phyloP scores from a whole-genome alignment of 306 rosid genomes.

The Trichosanthes truncata region DNA sequence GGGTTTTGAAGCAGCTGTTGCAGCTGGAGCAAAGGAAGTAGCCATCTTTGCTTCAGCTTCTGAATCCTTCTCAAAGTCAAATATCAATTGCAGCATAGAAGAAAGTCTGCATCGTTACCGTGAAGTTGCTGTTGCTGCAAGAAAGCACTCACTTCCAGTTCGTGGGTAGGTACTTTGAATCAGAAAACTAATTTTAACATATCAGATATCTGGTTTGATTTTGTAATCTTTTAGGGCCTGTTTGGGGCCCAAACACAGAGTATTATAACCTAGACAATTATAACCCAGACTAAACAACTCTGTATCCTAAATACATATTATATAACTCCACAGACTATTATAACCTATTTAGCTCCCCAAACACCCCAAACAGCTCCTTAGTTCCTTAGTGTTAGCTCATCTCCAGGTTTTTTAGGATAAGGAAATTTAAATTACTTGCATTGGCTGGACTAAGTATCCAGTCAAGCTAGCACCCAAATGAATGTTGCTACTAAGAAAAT shows the following conservation, averaged over 20 bases:
- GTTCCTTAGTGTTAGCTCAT: not conserved
- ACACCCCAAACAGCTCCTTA: too few species aligned
- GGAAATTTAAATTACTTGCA: not conserved
- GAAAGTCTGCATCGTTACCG: slow-evolving; percentile 63
- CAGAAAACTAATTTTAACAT: not conserved
- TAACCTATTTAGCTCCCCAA: too few species aligned
- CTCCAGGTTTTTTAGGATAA: not conserved
- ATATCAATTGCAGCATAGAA: slow-evolving; percentile 69
- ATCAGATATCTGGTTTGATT: not conserved
- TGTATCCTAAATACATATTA: too few species aligned
- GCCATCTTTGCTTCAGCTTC: slow-evolving; percentile 93
- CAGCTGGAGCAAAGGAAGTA: slow-evolving; percentile 90
- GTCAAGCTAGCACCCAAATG: not conserved
- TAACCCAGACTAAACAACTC: too few species aligned
- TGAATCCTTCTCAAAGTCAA: slow-evolving; percentile 76
- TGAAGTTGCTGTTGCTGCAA: slow-evolving; percentile 63
- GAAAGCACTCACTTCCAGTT: slow-evolving; percentile 55
- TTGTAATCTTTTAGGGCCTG: not conserved
- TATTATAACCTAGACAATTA: too few species aligned
- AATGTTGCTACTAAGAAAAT: not conserved
- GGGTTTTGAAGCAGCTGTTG: slow-evolving; percentile 91
- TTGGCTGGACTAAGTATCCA: not conserved
- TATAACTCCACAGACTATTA: too few species aligned
- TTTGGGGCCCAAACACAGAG: too few species aligned
- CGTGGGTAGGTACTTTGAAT: slow-evolving; percentile 53